A percentile compares a stretch with the other conserved stretches of the same genome.
phyloP scores from a whole-genome alignment of 2,329 filamentous ascomycete genomes.

The Fusarium chaquense region DNA sequence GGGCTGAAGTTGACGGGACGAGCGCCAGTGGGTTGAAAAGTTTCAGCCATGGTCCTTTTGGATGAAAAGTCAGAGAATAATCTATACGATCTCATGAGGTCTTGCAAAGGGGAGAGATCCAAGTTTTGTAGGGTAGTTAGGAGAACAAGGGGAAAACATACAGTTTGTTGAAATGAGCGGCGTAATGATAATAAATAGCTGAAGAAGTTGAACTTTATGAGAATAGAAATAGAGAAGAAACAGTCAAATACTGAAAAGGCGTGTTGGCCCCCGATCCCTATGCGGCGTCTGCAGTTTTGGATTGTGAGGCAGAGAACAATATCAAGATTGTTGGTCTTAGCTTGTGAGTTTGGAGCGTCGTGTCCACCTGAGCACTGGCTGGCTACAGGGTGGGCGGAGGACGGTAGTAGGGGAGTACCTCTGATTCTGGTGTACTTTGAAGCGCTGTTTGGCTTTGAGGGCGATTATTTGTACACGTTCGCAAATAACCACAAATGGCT shows the following conservation, averaged over 20 bases:
- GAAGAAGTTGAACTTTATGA: not conserved
- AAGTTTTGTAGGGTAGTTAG: slow-evolving; percentile 3
- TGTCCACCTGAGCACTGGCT: slow-evolving; percentile 25
- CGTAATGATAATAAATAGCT: not conserved
- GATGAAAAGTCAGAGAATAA: slow-evolving; percentile 27
- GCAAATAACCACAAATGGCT: not conserved
- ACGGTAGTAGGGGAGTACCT: too few relatives aligned
- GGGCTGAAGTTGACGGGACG: slow-evolving; percentile 38
- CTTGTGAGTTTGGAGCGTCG: slow-evolving; percentile 23
- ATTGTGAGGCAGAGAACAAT: slow-evolving; percentile 50
- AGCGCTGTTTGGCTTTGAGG: too few relatives aligned
- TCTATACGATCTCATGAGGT: slow-evolving; percentile 27
- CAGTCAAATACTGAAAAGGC: slow-evolving; percentile 6
- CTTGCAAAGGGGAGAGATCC: not conserved
- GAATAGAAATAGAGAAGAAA: slow-evolving; percentile 5
- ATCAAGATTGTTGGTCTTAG: slow-evolving; percentile 40
- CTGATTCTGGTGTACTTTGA: slow-evolving; percentile 4
- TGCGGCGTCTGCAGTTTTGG: slow-evolving; percentile 37
- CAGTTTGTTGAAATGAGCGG: slow-evolving; percentile 1
- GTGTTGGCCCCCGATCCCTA: slow-evolving; percentile 39
- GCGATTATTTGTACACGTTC: not conserved
- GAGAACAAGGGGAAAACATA: slow-evolving; percentile 10
- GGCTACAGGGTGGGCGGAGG: slow-evolving; percentile 14
- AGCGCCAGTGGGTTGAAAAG: slow-evolving; percentile 6
- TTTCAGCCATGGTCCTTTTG: slow-evolving; percentile 34